phyloP scores from a whole-genome alignment of 2,329 filamentous ascomycete species.

The Cladosporium sp. region DNA sequence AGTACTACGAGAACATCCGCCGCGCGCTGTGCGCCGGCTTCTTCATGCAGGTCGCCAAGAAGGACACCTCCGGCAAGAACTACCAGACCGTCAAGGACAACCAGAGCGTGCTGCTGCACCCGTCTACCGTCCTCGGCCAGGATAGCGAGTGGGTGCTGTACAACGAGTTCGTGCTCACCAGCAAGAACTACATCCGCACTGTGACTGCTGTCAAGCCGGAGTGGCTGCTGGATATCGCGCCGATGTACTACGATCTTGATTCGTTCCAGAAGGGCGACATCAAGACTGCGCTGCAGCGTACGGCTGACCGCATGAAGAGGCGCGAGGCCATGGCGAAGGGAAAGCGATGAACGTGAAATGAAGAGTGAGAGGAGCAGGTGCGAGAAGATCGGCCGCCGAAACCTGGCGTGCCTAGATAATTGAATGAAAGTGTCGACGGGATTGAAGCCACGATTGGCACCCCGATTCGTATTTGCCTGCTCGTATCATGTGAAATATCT shows the following conservation, averaged over 20 bases:
- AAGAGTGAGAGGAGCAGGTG: too few relatives aligned
- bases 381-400: too few relatives aligned
- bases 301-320: constrained; percentile 49
- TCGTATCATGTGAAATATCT: too few relatives aligned
- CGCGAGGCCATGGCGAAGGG: constrained; percentile 10
- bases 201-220: constrained; percentile 88
- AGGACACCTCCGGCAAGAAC: constrained; percentile 77
- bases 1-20: constrained; percentile 97
- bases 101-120: constrained; percentile 87
- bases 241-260: constrained; percentile 81
- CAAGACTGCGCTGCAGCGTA: constrained; percentile 56
- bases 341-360: not conserved
- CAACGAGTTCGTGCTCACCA: constrained; percentile 96
- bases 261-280: constrained; percentile 81
- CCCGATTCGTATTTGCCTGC: too few relatives aligned
- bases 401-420: too few relatives aligned
- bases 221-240: constrained; percentile 93
- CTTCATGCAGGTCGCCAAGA: constrained; percentile 99
- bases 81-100: constrained; percentile 97
- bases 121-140: constrained; percentile 79
- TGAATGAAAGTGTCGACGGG: too few relatives aligned
- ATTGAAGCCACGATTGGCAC: too few relatives aligned
- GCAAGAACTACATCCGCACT: constrained; percentile 95
- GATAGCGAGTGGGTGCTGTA: constrained; percentile 97
- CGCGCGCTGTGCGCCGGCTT: constrained; percentile 88